Percentiles rank a stretch among this genome's conserved stretches.
Conservation (phyloP, 192 early-diverging fungal species). For the Phycomyces blakesleeanus region DNA sequence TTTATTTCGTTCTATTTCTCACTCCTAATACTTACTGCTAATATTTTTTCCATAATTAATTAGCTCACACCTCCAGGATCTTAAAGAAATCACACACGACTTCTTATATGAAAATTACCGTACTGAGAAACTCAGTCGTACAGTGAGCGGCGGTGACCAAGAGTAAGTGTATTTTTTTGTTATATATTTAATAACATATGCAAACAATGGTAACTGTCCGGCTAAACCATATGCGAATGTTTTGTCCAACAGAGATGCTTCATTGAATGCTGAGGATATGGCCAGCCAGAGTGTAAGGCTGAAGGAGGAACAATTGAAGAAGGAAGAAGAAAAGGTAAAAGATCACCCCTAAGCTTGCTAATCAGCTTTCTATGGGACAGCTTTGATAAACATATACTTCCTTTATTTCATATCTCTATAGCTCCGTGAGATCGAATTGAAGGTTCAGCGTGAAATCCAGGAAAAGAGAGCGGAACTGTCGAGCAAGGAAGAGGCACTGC, state of each 20-base stretch:
- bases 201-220: not conserved
- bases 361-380: too few species aligned
- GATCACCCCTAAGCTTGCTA: too few species aligned
- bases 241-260: conserved; percentile 19
- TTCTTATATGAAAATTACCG: conserved; percentile 96
- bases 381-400: too few species aligned
- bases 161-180: conserved; percentile 12
- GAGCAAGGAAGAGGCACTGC: conserved; percentile 54
- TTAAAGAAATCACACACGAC: conserved; percentile 95
- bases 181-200: too few species aligned
- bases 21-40: too few species aligned
- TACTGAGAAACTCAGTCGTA: conserved; percentile 75
- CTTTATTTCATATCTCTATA: too few species aligned
- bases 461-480: conserved; percentile 56
- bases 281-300: conserved; percentile 36
- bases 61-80: conserved; percentile 95
- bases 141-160: conserved; percentile 48
- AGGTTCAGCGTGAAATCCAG: conserved; percentile 53
- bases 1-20: too few species aligned
- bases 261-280: conserved; percentile 36
- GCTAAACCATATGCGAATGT: not conserved
- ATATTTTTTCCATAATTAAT: conserved; percentile 3
- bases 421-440: conserved; percentile 51
- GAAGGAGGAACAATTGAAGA: conserved; percentile 52
- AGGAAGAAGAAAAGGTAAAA: conserved; percentile 53